A percentile compares a stretch with the other conserved stretches of the same genome.
Evolutionary conservation across 192 early-diverging fungal species (phyloP).

Genomic region (Oehlia diaphana): DNA sequence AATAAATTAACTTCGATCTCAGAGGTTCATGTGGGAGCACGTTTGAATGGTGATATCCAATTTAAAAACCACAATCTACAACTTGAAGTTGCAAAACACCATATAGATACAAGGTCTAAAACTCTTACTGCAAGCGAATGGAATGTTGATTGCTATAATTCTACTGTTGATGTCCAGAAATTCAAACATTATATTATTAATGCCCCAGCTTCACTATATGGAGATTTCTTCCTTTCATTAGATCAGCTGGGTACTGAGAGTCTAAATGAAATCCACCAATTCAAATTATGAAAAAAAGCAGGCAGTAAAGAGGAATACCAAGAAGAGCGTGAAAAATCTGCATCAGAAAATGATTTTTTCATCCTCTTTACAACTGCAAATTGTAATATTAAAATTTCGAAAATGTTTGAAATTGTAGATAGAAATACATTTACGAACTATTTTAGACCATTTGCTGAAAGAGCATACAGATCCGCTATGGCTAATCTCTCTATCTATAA

Average conservation of each 20-base stretch:
- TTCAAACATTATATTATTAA: constrained; percentile 27
- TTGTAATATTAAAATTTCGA: constrained; percentile 29
- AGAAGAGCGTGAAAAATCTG: constrained; percentile 32
- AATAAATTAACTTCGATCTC: constrained; percentile 10
- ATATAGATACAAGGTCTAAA: constrained; percentile 27
- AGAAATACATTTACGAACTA: not conserved
- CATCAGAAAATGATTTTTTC: constrained; percentile 37
- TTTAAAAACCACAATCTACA: constrained; percentile 23
- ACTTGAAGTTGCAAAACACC: constrained; percentile 15
- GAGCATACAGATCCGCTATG: constrained; percentile 31
- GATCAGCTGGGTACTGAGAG: not conserved
- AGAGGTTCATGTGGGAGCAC: constrained; percentile 22
- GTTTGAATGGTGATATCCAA: constrained; percentile 18
- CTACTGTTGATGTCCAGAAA: constrained; percentile 19
- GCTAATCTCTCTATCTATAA: not conserved
- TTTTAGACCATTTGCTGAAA: constrained; percentile 38
- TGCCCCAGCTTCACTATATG: constrained; percentile 10
- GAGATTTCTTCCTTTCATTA: constrained; percentile 32
- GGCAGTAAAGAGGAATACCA: constrained; percentile 17
- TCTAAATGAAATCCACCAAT: constrained; percentile 37
- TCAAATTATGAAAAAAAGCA: constrained; percentile 19
- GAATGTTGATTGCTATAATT: constrained; percentile 20
- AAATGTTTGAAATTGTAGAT: constrained; percentile 33
- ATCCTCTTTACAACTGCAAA: constrained; percentile 33
- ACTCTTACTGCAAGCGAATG: constrained; percentile 11